Base-by-base conservation (phyloP, 108 stramenopile genomes). In the Skeletonema tropicum region DNA sequence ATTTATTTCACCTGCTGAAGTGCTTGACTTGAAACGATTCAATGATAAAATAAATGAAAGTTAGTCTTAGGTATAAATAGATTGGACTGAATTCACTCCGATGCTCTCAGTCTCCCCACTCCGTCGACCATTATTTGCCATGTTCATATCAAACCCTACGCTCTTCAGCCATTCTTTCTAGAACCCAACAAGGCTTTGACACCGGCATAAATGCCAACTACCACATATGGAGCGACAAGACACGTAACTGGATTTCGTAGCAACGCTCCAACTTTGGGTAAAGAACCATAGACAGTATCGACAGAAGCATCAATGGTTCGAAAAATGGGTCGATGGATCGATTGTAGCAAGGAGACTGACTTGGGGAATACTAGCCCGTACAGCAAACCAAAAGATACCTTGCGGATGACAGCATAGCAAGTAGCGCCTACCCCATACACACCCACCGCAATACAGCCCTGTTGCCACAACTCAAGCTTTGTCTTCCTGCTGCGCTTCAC, bases 391-490 rank as follows among this genome's bases (percentile, higher is more conserved):
- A 55, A 21, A 55, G 52, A 55, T 55, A 11, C 52, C 23, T 11
- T 55, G 52, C 52, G 52, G 17, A 23, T 23, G 52, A 55, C 52
- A 55, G 52, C 52, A 23, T 25, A 23, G 21, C 19, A 23, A 55
- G 52, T 23, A 55, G 23, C 52, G n/a, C 52, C 52, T 55, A 55
- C 6, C 23, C 52, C 52, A 55, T 55, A 55, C 23, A 25, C 23
- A 0, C 52, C 52, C 19, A 55, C 23, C 10, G 17, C 23, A 55
- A 23, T 10, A 7, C 21, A 21, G 7, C 52, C 52, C 17, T 55
- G 52, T 55, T 55, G 52, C 52, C 52, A 55, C 52, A 55, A 55
- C 23, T 55, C 23, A 21, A 55, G 9, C 23, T 55, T 55, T 55
- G 52, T 10, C 23, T 55, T 55, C 3, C 8, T 8, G n/a, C 52